Conservation (phyloP, 768 basidiomycete species). For the Coprinopsis cinerea region DNA sequence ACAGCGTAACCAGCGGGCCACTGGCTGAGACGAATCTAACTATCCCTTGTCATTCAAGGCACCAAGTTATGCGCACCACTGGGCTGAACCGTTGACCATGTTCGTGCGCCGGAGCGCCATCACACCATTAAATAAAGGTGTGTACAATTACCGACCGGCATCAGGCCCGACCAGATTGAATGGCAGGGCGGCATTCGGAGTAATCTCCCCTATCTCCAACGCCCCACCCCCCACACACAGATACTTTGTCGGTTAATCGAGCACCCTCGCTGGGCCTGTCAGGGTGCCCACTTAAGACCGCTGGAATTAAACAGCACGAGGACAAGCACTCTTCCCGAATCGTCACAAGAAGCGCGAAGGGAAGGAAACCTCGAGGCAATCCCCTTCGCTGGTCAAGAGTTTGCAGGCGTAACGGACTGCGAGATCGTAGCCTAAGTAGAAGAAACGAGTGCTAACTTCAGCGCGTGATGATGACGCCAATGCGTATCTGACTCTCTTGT, state of each 20-base stretch:
- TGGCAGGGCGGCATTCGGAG: background rate
- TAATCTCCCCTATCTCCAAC: background rate
- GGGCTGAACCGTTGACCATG: no score
- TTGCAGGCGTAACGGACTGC: background rate
- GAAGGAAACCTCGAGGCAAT: no score
- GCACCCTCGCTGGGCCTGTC: background rate
- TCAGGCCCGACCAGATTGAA: no score
- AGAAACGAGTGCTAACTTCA: background rate
- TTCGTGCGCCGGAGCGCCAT: no score
- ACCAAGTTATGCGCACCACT: no score
- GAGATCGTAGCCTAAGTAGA: background rate
- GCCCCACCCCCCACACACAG: background rate
- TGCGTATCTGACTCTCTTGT: background rate
- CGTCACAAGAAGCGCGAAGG: no score
- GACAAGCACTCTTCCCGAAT: no score
- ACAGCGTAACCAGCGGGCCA: no score
- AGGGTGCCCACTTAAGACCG: background rate
- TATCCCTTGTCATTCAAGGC: no score
- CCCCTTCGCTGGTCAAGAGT: background rate
- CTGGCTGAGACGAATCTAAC: no score
- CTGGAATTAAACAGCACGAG: background rate
- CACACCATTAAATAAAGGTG: no score
- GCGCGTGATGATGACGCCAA: background rate
- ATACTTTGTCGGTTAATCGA: background rate
- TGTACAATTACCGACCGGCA: no score